Evolutionary conservation across 2,329 filamentous ascomycete species (phyloP), one percentile per base, ranked within the genome.

Genomic region (Monosporascus sp.): DNA sequence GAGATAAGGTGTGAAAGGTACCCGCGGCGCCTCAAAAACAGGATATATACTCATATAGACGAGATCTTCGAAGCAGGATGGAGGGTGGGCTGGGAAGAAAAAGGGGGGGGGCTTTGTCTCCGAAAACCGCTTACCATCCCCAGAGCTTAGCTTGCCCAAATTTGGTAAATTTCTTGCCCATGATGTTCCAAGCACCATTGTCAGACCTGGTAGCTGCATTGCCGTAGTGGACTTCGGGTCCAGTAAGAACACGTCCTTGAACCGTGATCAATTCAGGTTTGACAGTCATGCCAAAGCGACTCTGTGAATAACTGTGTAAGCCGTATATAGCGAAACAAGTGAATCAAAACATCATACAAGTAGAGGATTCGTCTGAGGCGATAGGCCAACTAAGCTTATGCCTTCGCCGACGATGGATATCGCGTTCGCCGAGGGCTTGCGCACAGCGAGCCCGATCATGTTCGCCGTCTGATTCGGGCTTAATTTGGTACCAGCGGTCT

Each of bases 381-480:
- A 57, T 7, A 85, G 65, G 4, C 81, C 79, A 26, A 84, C 71
- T 2, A 78, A 70, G 3, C 61, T 54, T n/a, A 76, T 64, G 0
- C 81, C 82, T 7, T 75, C 71, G 0, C 63, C 70, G 5, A 75
- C 70, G 56, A 88, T 87, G 0, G 78, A 80, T 7, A 68, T 60
- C 0, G 79, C 81, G 62, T 87, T 88, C 17, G 74, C 67, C 3
- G 68, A 71, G 0, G 85, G 85, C 3, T 62, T 67, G 15, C 80
- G 75, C 18, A 84, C 81, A 5, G 85, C 83, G 60, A 86, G 85
- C 0, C 60, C 64, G 41, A 88, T 79, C 83, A 88, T 86, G 1
- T 73, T 58, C 1, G 72, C 65, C 0, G 82, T 86, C 60, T 88
- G 82, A 0, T 67, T 60, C 0, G 75, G 69, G 20, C 68, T 72